A percentile compares a stretch with the other conserved stretches of the same genome.
Conservation (phyloP, 768 basidiomycete genomes). For the Termitomyces sp. region DNA sequence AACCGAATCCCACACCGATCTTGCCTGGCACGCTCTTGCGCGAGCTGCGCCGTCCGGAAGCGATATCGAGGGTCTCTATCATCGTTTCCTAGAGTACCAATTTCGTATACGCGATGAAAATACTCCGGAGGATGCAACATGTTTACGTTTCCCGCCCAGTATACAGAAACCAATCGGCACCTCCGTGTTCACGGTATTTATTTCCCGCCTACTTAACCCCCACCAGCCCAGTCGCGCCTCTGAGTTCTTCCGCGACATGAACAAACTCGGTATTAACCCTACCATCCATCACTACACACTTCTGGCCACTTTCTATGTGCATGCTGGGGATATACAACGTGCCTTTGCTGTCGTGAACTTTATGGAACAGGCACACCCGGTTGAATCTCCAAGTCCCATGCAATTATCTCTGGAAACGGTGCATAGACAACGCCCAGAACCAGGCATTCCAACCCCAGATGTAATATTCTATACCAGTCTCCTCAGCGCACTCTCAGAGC, state of each 20-base stretch:
- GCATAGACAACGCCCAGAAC: background rate
- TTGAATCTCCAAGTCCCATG: background rate
- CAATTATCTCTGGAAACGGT: background rate
- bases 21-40: slow-evolving; percentile 36
- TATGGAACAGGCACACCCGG: slow-evolving; percentile 25
- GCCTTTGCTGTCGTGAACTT: slow-evolving; percentile 36
- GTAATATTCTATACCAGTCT: slow-evolving; percentile 31
- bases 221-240: slow-evolving; percentile 27
- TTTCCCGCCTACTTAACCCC: slow-evolving; percentile 30
- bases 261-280: slow-evolving; percentile 36
- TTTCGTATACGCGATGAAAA: background rate
- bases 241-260: slow-evolving; percentile 48
- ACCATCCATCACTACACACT: slow-evolving; percentile 43
- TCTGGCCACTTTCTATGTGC: slow-evolving; percentile 40
- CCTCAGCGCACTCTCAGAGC: slow-evolving; percentile 29
- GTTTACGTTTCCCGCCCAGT: slow-evolving; percentile 21
- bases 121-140: slow-evolving; percentile 6
- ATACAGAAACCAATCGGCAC: slow-evolving; percentile 22
- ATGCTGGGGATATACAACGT: slow-evolving; percentile 24
- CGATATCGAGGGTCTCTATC: slow-evolving; percentile 35
- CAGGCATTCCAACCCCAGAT: slow-evolving; percentile 18
- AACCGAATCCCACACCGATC: slow-evolving; percentile 22
- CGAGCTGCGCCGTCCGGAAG: slow-evolving; percentile 14
- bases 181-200: slow-evolving; percentile 48
- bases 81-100: slow-evolving; percentile 21